phyloP scores from a whole-genome alignment of 805 yeast species.

The Sporopachydermia quercuum region DNA sequence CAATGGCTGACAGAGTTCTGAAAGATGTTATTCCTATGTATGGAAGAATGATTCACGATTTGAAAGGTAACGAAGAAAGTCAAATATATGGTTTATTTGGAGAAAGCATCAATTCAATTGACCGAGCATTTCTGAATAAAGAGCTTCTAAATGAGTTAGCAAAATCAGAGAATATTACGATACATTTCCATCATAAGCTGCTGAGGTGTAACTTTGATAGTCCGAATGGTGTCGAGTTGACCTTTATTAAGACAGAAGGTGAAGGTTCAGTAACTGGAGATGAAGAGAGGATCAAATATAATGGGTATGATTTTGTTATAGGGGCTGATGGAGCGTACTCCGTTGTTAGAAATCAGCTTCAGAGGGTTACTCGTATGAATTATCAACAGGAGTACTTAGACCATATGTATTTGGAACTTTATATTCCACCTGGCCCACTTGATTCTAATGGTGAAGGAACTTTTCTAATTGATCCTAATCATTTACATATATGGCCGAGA shows the following conservation, averaged over 20 bases:
- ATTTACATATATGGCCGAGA: slow-evolving; percentile 89
- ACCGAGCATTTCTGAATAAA: slow-evolving; percentile 55
- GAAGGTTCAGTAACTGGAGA: slow-evolving; percentile 2
- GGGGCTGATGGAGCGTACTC: slow-evolving; percentile 88
- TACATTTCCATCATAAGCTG: slow-evolving; percentile 45
- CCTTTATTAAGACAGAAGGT: slow-evolving; percentile 7
- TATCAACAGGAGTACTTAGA: slow-evolving; percentile 66
- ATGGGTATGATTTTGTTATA: slow-evolving; percentile 40
- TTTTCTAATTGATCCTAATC: slow-evolving; percentile 52
- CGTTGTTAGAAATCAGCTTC: slow-evolving; percentile 52
- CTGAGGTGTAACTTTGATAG: slow-evolving; percentile 22
- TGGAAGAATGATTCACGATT: slow-evolving; percentile 81
- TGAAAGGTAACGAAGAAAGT: slow-evolving; percentile 43
- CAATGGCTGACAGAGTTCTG: slow-evolving; percentile 40
- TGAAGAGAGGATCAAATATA: slow-evolving; percentile 3
- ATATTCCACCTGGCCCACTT: slow-evolving; percentile 43
- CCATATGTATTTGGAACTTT: slow-evolving; percentile 68
- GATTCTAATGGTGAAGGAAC: slow-evolving; percentile 14
- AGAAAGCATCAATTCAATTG: slow-evolving; percentile 75
- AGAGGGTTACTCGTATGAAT: slow-evolving; percentile 52
- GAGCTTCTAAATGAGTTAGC: slow-evolving; percentile 50
- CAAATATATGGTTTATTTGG: slow-evolving; percentile 74
- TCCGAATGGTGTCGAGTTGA: slow-evolving; percentile 4
- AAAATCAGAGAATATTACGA: slow-evolving; percentile 25
- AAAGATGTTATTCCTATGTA: slow-evolving; percentile 65